Evolutionary conservation across 106 monocot genomes (phyloP), one percentile per base, ranked within the genome.

Genomic region (Amphibolis antarctica): DNA sequence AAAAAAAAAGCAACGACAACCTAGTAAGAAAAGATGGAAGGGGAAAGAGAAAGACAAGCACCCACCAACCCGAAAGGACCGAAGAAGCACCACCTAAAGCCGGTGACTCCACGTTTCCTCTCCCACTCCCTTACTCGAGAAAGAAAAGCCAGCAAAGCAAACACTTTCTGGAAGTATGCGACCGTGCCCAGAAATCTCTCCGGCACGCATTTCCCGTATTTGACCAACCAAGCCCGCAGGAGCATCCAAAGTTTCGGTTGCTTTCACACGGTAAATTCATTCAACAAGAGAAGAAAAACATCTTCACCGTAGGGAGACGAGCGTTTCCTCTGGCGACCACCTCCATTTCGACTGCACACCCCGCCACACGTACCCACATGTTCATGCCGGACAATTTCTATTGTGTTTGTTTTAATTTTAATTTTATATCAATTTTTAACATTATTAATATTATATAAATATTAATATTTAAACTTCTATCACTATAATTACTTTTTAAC

Each of bases 141-240:
- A 61, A 61, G 19, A 43, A 7, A 11, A 61, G 20, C 29, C 29
- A n/a, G 42, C 43, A 61, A 61, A 61, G 42, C 28, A 12, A n/a
- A 61, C 42, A 61, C 44, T 61, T 61, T 61, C 18, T 42, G 21
- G 60, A 61, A 61, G n/a, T n/a, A n/a, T n/a, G n/a, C n/a, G 18
- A n/a, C 19, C 60, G 60, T 43, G 60, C 12, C 57, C 21, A 7
- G 42, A 43, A 61, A 61, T 61, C 36, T 61, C 60, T 17, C 5
- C 10, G 14, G 27, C 14, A 28, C 28, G 5, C 17, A 28, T 18
- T 44, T 20, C 42, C 9, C 42, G n/a, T 11, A 36, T 61, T 61
- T 61, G 42, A 61, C 42, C 21, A 61, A n/a, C 12, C 26, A 57
- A 12, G 12, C 6, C 23, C 0, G 9, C 19, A 57, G 15, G 11